Base-by-base conservation (phyloP, 768 basidiomycete genomes). In the Leucocoprinus leucothites region DNA sequence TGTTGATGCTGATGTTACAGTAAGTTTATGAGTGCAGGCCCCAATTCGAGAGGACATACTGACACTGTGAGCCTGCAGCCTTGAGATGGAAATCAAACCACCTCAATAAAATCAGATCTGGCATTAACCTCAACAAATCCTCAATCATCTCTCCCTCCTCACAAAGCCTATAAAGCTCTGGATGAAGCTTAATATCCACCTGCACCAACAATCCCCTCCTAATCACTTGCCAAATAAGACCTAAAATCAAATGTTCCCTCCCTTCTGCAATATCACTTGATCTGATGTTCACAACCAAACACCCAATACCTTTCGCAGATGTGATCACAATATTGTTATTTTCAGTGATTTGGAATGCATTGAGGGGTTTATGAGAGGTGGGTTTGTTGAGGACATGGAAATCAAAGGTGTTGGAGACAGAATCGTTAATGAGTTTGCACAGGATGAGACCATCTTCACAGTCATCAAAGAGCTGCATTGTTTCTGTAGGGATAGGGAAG, bases 51-150 rank as follows among this genome's bases (percentile, higher is more conserved):
- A 19, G 22, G 9, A 50, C 60, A 22, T 44, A 94, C 94, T 86
- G 82, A 67, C 91, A 77, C 52, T 89, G 81, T 90, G 93, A 96
- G 1, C 89, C 89, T 22, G 96, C 97, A 9, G 91, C 90, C 68
- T 97, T 98, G 60, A 99, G 77, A 71, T 99, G 97, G 69, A 89
- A 99, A 70, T 99, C 98, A 76, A 99, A 98, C 97, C 97, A 99
- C 42, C 97, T 78, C 18, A 99, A 71, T 19, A 99, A 74, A 61
- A 99, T 96, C 72, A 98, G 97, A 69, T 99, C 97, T 3, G 95
- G 95, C 2, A 96, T 97, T 64, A 99, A 71, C 53, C 90, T 79
- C 58, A 99, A 77, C 53, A 99, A 82, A 71, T 98, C 95, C 26
- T 99, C 96, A 60, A 99, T 82, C 0, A 94, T 98, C 80, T 99